These are phyloP conservation scores for Trypanosoma congolense DNA, from an alignment of 208 protist species.

Conservation along the genomic window DNA sequence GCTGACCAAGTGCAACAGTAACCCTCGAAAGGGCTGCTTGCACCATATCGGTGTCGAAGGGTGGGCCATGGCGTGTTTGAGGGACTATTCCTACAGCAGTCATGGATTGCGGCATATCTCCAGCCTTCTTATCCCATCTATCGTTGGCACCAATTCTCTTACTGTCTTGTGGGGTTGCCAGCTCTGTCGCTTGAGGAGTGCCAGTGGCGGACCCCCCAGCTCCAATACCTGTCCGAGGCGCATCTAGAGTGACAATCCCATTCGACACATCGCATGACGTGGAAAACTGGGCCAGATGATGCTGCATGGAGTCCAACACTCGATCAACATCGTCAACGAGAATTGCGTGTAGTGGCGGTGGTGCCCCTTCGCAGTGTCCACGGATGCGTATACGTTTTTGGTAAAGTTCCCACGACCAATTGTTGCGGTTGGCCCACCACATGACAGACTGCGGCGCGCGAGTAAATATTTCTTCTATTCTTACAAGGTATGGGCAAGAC, in stretches of 20 bases:
- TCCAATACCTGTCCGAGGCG: too few relatives aligned
- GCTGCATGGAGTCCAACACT: conserved; percentile 68
- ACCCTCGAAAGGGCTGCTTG: conserved; percentile 45
- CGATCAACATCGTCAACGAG: conserved; percentile 75
- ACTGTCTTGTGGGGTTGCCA: not conserved
- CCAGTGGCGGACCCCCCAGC: too few relatives aligned
- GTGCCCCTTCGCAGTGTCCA: conserved; percentile 1
- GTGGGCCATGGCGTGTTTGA: not conserved
- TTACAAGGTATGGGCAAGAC: conserved; percentile 65
- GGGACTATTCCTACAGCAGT: not conserved
- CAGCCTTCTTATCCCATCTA: too few relatives aligned
- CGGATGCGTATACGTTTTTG: conserved; percentile 36
- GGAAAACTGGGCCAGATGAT: not conserved
- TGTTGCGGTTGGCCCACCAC: conserved; percentile 70
- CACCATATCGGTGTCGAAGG: conserved; percentile 9
- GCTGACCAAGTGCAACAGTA: conserved; percentile 59
- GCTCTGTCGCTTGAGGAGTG: not conserved
- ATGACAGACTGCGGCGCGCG: conserved; percentile 58
- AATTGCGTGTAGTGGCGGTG: conserved; percentile 37
- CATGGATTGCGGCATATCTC: too few relatives aligned
- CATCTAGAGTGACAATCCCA: not conserved
- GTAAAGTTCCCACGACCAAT: conserved; percentile 76
- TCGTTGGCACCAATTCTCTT: too few relatives aligned
- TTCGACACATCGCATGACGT: not conserved
- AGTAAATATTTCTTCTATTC: conserved; percentile 68